These are phyloP conservation scores for Hypoxylon sp. DNA, from an alignment of 2,329 filamentous ascomycete genomes.

Conservation along the genomic window DNA sequence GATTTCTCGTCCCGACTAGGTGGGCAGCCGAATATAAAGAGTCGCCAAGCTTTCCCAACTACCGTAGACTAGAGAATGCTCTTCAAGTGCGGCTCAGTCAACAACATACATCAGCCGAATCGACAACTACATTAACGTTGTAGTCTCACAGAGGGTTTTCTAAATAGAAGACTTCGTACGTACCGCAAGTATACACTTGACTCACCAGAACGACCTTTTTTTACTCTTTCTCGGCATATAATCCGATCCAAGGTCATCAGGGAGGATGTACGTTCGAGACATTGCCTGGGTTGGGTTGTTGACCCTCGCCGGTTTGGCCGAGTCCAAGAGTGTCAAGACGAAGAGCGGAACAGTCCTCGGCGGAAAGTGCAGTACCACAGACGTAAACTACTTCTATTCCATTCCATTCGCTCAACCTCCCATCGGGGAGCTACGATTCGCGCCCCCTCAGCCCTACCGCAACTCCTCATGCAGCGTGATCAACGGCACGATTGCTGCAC, in stretches of 20 bases:
- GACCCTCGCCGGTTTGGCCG: conserved; percentile 5
- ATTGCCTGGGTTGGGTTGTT: conserved; percentile 13
- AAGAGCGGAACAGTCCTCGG: conserved; percentile 28
- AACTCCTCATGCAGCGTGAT: conserved; percentile 10
- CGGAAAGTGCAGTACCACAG: conserved; percentile 26
- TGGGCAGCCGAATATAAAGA: too few species aligned
- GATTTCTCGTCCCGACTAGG: too few species aligned
- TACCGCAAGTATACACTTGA: too few species aligned
- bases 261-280: conserved; percentile 9
- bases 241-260: too few species aligned
- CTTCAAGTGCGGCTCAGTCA: conserved; percentile 10
- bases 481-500: conserved; percentile 29
- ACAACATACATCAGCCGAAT: conserved; percentile 5
- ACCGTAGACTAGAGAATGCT: neutral
- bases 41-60: conserved; percentile 18
- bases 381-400: conserved; percentile 35
- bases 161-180: neutral
- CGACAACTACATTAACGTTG: neutral
- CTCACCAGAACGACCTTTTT: too few species aligned
- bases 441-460: conserved; percentile 27
- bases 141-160: neutral
- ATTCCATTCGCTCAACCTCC: conserved; percentile 39
- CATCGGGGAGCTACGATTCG: conserved; percentile 31
- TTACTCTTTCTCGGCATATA: too few species aligned
- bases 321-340: conserved; percentile 24